phyloP scores from a whole-genome alignment of 2,329 filamentous ascomycete genomes.

The Fusarium torreyae region DNA sequence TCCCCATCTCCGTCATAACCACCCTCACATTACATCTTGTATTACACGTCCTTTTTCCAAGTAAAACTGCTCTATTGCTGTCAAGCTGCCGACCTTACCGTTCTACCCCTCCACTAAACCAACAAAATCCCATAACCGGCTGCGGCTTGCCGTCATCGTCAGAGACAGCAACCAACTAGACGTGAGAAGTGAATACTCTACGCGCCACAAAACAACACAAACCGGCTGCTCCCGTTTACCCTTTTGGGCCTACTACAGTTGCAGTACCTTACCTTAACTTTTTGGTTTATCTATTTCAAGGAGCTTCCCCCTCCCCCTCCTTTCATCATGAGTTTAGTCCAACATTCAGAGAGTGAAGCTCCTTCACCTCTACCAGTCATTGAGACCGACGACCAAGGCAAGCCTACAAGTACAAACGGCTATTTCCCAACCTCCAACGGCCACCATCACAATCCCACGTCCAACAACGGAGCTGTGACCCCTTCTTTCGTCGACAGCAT shows the following conservation, averaged over 20 bases:
- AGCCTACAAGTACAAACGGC: slow-evolving; percentile 48
- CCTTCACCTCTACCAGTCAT: slow-evolving; percentile 48
- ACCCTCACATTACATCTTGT: background rate
- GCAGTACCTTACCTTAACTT: slow-evolving; percentile 3
- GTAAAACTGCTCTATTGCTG: background rate
- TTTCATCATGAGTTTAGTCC: slow-evolving; percentile 46
- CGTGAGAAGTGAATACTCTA: background rate
- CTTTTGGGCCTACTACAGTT: slow-evolving; percentile 10
- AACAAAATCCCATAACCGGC: slow-evolving; percentile 2
- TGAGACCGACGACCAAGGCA: slow-evolving; percentile 52
- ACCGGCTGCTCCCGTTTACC: slow-evolving; percentile 36
- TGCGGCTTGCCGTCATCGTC: slow-evolving; percentile 41
- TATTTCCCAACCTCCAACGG: slow-evolving; percentile 37
- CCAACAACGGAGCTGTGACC: slow-evolving; percentile 43
- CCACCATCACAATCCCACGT: slow-evolving; percentile 47
- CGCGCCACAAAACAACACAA: slow-evolving; percentile 29
- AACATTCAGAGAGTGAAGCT: slow-evolving; percentile 43
- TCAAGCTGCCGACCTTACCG: slow-evolving; percentile 29
- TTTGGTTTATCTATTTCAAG: slow-evolving; percentile 1
- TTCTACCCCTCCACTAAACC: slow-evolving; percentile 30
- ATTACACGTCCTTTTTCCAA: slow-evolving; percentile 13
- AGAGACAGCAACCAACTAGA: slow-evolving; percentile 31
- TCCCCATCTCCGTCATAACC: background rate
- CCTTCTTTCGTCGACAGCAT: slow-evolving; percentile 55
- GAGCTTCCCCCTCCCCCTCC: slow-evolving; percentile 27